phyloP scores from a whole-genome alignment of 805 yeast species.

The Yamadazyma phyllophila region DNA sequence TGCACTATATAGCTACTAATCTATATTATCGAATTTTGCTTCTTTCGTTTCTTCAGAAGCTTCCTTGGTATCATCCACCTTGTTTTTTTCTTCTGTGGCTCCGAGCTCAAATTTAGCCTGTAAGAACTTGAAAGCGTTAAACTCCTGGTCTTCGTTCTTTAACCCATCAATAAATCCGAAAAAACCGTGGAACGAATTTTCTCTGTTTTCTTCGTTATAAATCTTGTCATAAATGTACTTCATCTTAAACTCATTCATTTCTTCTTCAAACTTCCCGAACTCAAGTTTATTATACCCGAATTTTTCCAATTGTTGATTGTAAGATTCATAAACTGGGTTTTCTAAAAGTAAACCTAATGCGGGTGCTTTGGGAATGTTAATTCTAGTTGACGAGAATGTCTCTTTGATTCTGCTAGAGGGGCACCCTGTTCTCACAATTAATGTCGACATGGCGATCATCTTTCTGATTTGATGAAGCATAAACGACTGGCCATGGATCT shows the following conservation, averaged over 20 bases:
- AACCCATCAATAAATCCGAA: conserved; percentile 87
- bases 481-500: conserved; percentile 96
- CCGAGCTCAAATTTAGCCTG: conserved; percentile 39
- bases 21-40: conserved; percentile 15
- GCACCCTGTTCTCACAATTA: conserved; percentile 82
- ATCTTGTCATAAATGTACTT: conserved; percentile 89
- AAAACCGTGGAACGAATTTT: conserved; percentile 85
- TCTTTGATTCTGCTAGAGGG: conserved; percentile 73
- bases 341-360: conserved; percentile 89
- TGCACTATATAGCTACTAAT: conserved; percentile 5
- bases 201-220: conserved; percentile 84
- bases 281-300: conserved; percentile 77
- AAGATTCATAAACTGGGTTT: conserved; percentile 86
- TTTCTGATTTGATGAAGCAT: conserved; percentile 98
- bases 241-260: conserved; percentile 84
- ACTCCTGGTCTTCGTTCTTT: conserved; percentile 43
- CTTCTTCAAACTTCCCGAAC: conserved; percentile 60
- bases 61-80: neutral
- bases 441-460: conserved; percentile 93
- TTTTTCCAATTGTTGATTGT: conserved; percentile 65
- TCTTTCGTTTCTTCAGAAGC: neutral
- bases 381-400: conserved; percentile 69
- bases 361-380: conserved; percentile 96
- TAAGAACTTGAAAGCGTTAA: conserved; percentile 59
- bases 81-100: conserved; percentile 1